Base-by-base conservation (phyloP, 2,329 filamentous ascomycete genomes). In the Rhinocladiella similis region DNA sequence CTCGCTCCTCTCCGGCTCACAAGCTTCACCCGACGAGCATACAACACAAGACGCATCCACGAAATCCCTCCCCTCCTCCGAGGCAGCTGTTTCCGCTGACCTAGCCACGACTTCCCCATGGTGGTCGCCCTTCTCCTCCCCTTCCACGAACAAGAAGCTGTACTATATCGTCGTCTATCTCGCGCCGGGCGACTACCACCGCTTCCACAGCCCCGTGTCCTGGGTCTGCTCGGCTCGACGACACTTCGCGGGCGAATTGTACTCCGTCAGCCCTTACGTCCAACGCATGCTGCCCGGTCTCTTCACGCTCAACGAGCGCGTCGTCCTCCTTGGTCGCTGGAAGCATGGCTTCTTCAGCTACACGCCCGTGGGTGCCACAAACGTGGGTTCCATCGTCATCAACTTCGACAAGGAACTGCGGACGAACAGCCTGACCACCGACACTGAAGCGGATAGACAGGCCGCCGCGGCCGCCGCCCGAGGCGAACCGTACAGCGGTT, bases 171-270 rank as follows among this genome's bases (percentile, higher is more conserved):
- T 99, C 61, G 86, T 99, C 68, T 99, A 99, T 75, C 85, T 99
- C 42, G 94, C 95, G 0, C 94, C 94, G 0, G 94, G 94, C 48
- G 95, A 99, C 77, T 99, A 99, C 76, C 94, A 99, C 76, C 90
- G 93, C 63, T 99, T 97, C 79, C 95, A 99, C 77, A 96, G 90
- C 1, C 94, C 94, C 0, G 87, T 91, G 1, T 89, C 90, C 65
- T 99, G 94, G 94, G 91, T 99, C 14, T 94, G 94, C 33, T 90
- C 97, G 74, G 87, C 87, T 63, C 86, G 95, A 42, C 89, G 94
- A n/a, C 94, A 99, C 76, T 99, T 99, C 70, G 92, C 94, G 0
- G 94, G 94, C 56, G 95, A 99, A 73, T 81, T 99, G 7, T 99
- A 90, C 79, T 93, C 88, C 52, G 94, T 99, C 3, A 96, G 91